Evolutionary conservation across 306 rosid genomes (phyloP), one percentile per base, ranked within the genome.

Genomic region (Calophaca sinica): DNA sequence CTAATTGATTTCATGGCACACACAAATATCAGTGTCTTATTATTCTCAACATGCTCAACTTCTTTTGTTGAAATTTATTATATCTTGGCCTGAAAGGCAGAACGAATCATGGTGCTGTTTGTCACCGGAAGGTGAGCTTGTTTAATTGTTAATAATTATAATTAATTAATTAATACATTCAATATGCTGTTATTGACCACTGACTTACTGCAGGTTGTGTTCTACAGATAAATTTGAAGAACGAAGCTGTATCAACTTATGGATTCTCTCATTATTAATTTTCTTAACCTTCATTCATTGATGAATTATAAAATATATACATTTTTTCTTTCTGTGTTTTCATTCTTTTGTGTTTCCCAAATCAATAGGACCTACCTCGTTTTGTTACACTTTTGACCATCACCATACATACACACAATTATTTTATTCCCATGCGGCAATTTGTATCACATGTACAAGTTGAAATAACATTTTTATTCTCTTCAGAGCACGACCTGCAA

Each of bases 171-270:
- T 12, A 42, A 66, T 33, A 53, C 54, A 15, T 64, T 35, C 14
- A 44, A 12, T 63, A 3, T 33, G 51, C 48, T 48, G 52, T 62
- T 74, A 69, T 14, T 70, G 70, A 81, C 54, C 71, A 11, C 44
- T 61, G 41, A 26, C 20, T 38, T 58, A 31, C 35, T 57, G 75
- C 90, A 75, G 89, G 87, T 73, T 76, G 64, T 54, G 76, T 59
- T 62, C 58, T 13, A 54, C 44, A 36, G 46, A 32, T 51, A 65
- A 55, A 59, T 74, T 20, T 31, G 72, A 81, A 80, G 82, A 62
- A 78, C 12, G 60, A 88, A 76, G 84, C 74, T 62, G 67, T 33
- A 70, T 54, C 77, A 74, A 81, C 78, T 51, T 60, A 36, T 41
- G 50, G 65, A 59, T 78, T 68, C 63, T 58, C 58, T 66, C 62